These are phyloP conservation scores for Vitis hybrid DNA, from an alignment of 177 flowering plant genomes.

Conservation along the genomic window DNA sequence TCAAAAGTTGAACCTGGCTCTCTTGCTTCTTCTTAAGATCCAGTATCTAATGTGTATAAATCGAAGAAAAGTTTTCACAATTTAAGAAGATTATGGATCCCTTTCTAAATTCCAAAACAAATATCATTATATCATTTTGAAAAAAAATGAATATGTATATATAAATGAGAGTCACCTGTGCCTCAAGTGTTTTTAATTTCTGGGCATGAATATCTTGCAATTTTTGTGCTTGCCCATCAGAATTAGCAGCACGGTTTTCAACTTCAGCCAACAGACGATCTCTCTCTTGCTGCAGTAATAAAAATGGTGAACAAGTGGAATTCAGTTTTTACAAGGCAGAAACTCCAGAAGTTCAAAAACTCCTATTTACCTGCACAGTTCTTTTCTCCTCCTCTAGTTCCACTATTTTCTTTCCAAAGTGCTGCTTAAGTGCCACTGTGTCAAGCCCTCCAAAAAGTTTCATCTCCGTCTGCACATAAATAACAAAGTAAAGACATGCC, in stretches of 20 bases:
- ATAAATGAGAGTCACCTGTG: constrained; percentile 55
- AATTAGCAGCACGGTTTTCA: constrained; percentile 72
- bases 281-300: constrained; percentile 75
- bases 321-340: constrained; percentile 1
- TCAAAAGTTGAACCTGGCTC: constrained; percentile 86
- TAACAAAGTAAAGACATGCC: not conserved
- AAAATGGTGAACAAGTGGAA: constrained; percentile 8
- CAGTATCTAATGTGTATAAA: constrained; percentile 51
- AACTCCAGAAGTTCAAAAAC: constrained; percentile 5
- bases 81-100: not conserved
- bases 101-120: too few species aligned
- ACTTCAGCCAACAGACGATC: constrained; percentile 81
- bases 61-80: not conserved
- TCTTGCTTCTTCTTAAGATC: constrained; percentile 98
- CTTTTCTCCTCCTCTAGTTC: constrained; percentile 97
- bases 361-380: constrained; percentile 67
- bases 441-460: constrained; percentile 77
- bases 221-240: constrained; percentile 92
- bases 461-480: constrained; percentile 85
- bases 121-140: too few species aligned
- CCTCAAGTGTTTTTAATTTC: constrained; percentile 85
- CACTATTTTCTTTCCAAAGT: constrained; percentile 91
- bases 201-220: constrained; percentile 86
- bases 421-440: constrained; percentile 88
- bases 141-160: not conserved